These are phyloP conservation scores for Hypoxylon subgilvum DNA, from an alignment of 495 filamentous ascomycete species.

Conservation along the genomic window DNA sequence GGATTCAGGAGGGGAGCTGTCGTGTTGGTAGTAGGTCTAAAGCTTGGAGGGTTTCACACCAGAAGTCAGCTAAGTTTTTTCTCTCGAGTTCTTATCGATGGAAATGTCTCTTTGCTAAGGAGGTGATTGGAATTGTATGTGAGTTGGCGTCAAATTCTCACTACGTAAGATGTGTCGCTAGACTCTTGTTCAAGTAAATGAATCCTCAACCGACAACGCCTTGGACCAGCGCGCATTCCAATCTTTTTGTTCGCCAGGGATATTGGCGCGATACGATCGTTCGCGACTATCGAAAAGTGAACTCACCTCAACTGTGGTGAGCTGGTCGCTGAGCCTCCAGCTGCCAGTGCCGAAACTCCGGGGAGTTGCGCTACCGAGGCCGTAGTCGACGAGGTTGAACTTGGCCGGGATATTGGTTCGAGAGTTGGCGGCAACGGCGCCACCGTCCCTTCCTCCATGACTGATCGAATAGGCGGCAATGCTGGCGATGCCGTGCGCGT, in stretches of 20 bases:
- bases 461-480: constrained; percentile 32
- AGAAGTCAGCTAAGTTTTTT: constrained; percentile 9
- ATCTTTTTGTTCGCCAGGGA: not conserved
- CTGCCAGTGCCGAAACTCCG: not conserved
- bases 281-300: constrained; percentile 2
- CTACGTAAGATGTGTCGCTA: no score
- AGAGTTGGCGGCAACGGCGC: constrained; percentile 44
- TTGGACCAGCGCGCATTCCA: not conserved
- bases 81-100: not conserved
- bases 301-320: constrained; percentile 72
- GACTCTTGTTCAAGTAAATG: not conserved
- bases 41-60: constrained; percentile 9
- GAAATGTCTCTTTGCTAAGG: not conserved
- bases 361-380: constrained; percentile 35
- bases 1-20: constrained; percentile 19
- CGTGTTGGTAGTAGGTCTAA: constrained; percentile 18
- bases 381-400: constrained; percentile 54
- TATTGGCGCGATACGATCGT: not conserved
- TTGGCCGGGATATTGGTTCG: constrained; percentile 57
- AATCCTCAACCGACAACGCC: no score
- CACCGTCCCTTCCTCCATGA: constrained; percentile 51
- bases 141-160: no score
- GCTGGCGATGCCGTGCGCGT: constrained; percentile 34
- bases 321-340: constrained; percentile 56
- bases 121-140: no score